These are phyloP conservation scores for Aspergillus homomorphus DNA, from an alignment of 495 filamentous ascomycete species.

Conservation along the genomic window DNA sequence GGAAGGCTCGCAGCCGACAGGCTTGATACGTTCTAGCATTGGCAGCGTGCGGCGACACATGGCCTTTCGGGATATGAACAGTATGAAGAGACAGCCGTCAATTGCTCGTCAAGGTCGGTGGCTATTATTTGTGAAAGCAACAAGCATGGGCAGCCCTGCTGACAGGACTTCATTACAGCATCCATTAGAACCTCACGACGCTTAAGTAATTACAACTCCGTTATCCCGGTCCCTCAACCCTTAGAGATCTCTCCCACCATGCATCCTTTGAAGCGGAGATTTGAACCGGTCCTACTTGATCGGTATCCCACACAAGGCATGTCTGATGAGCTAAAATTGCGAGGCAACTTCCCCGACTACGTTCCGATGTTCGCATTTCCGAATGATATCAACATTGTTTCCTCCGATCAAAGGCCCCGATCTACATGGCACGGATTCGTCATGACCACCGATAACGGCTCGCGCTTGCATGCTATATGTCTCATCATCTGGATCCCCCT, in stretches of 20 bases:
- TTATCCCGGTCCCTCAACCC: conserved; percentile 90
- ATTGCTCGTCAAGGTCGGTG: conserved; percentile 71
- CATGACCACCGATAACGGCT: conserved; percentile 92
- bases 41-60: conserved; percentile 84
- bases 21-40: conserved; percentile 51
- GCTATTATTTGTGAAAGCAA: neutral
- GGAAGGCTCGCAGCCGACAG: conserved; percentile 51
- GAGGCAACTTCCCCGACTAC: conserved; percentile 91
- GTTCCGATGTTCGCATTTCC: conserved; percentile 99
- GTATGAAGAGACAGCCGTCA: conserved; percentile 83
- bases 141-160: neutral
- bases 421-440: conserved; percentile 98
- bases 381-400: conserved; percentile 95
- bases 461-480: conserved; percentile 87
- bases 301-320: conserved; percentile 84
- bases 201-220: conserved; percentile 96
- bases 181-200: conserved; percentile 86
- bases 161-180: conserved; percentile 6
- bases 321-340: conserved; percentile 73
- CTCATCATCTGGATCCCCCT: conserved; percentile 92
- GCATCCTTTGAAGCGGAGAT: conserved; percentile 90
- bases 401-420: conserved; percentile 86
- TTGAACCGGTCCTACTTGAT: conserved; percentile 91
- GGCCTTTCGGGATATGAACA: conserved; percentile 90
- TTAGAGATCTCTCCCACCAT: conserved; percentile 85